Evolutionary conservation across 352 stramenopile genomes (phyloP).

Genomic region (Phytophthora tubulina): DNA sequence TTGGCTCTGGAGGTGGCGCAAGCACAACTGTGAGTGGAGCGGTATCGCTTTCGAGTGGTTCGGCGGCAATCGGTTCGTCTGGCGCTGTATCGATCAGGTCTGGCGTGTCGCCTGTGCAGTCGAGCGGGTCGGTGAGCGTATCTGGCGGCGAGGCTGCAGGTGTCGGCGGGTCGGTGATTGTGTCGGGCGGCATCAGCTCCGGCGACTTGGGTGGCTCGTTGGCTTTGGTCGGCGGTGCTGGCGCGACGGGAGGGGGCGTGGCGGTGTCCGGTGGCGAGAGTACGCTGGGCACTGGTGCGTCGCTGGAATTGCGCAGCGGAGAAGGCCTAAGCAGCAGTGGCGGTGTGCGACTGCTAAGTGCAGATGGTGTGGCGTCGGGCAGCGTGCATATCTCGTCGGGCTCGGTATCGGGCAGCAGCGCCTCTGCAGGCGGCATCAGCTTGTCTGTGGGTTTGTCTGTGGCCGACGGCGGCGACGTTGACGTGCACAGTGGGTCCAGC

Average conservation of each 20-base stretch:
- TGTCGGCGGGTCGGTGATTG: conserved; percentile 16
- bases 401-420: conserved; percentile 5
- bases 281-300: conserved; percentile 16
- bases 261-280: conserved; percentile 27
- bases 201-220: conserved; percentile 13
- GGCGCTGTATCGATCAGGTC: conserved; percentile 25
- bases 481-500: conserved; percentile 22
- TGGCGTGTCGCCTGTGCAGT: conserved; percentile 25
- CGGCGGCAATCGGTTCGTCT: conserved; percentile 23
- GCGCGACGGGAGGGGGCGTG: conserved; percentile 26
- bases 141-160: conserved; percentile 24
- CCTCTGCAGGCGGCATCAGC: conserved; percentile 15
- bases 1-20: conserved; percentile 11
- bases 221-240: conserved; percentile 25
- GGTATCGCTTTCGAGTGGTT: conserved; percentile 32
- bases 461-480: conserved; percentile 22
- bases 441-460: conserved; percentile 28
- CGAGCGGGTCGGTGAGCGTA: conserved; percentile 32
- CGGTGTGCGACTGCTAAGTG: conserved; percentile 26
- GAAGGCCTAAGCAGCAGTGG: conserved; percentile 31
- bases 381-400: conserved; percentile 30
- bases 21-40: conserved; percentile 17
- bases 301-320: conserved; percentile 27
- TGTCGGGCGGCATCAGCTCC: conserved; percentile 20
- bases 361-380: conserved; percentile 21